Base-by-base conservation (phyloP, 257 asterid species). In the Oldenlandia corymbosa region DNA sequence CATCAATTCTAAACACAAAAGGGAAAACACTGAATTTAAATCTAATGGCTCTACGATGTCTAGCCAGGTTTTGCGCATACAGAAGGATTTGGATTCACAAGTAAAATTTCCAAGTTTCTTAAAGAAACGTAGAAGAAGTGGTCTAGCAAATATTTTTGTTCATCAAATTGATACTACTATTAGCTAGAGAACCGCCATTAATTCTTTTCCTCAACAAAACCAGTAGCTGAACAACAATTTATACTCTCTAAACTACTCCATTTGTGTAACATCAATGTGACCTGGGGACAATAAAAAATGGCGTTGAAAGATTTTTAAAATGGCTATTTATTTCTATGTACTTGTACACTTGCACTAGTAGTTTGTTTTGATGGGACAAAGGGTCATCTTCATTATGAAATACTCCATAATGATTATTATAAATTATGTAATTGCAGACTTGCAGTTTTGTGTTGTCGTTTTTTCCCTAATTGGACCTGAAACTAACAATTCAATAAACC, bases 241-340 rank as follows among this genome's bases (percentile, higher is more conserved):
- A 34, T 30, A 31, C 10, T 37, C 32, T 66, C 13, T 52, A 46
- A 18, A 20, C 50, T 23, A 21, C n/a, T n/a, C n/a, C n/a, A n/a
- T n/a, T n/a, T 30, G 64, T 36, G 26, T n/a, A 36, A 67, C 67
- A 67, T 56, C 67, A 67, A 47, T 3, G 43, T 23, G 37, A 24
- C n/a, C 16, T 20, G 30, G 23, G 18, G 39, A 60, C 24, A 16
- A 1, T 45, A 10, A 39, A n/a, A n/a, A n/a, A 39, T 39, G 12
- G 62, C 52, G 14, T 46, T 36, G 54, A 41, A 62, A 55, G 47
- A 42, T 10, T 14, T 62, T 63, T 3, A 32, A 57, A 18, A 31
- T 31, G 18, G 21, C 31, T 49, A 23, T n/a, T n/a, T n/a, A n/a
- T n/a, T n/a, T n/a, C n/a, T n/a, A n/a, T n/a, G n/a, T n/a, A n/a